Base-by-base conservation (phyloP, 805 yeast genomes). In the Scheffersomyces spartinae region DNA sequence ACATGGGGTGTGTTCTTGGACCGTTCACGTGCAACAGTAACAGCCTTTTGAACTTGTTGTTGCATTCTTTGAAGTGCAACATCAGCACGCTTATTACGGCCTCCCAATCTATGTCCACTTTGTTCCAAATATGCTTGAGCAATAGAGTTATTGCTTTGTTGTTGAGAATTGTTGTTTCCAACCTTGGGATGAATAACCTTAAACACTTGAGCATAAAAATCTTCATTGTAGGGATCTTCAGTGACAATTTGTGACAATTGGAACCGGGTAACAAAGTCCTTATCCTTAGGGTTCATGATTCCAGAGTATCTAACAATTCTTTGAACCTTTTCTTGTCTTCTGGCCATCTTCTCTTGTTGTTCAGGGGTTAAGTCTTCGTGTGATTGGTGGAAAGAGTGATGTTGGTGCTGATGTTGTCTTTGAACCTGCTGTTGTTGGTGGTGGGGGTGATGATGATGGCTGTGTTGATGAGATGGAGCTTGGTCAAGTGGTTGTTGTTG, bases 181-280 rank as follows among this genome's bases (percentile, higher is more conserved):
- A 81, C 61, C 36, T 58, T 58, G 12, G 66, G 67, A 36, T 59
- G 65, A 30, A 61, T 57, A 13, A 61, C 68, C 42, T 86, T 80
- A 55, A 73, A 82, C 21, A 91, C 95, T 53, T 91, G 97, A 45
- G 78, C 83, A 48, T 91, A 91, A 46, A 88, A 91, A 59, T 91
- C 98, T 53, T 91, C 98, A 45, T 82, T 84, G 52, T 81, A 83
- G 9, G 98, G 98, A 53, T 91, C 97, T 29, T 86, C 96, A 7
- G 95, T 81, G 25, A 91, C 95, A 53, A 91, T 80, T 50, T 86
- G 95, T 25, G 95, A 84, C 35, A 91, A 67, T 55, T 91, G 98
- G 46, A 86, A 77, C 48, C 96, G 71, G 22, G 95, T 84, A 25
- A 91, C 88, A 46, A 82, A 85, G 55, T 88, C 95, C 57, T 86